phyloP scores from a whole-genome alignment of 2,329 filamentous ascomycete species.

The Ambrosiella xylebori region DNA sequence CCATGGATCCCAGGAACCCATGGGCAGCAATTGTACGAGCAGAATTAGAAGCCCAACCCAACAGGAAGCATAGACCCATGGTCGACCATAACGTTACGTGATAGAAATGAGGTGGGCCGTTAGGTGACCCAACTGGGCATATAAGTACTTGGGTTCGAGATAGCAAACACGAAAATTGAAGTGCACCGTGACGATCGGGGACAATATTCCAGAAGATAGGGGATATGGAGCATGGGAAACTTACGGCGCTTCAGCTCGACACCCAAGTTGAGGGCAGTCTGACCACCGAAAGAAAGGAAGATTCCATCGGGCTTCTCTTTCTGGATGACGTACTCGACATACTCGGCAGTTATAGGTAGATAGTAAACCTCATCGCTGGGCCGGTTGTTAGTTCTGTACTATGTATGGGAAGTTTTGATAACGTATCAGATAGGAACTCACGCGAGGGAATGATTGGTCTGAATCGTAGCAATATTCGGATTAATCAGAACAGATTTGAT shows the following conservation, averaged over 20 bases:
- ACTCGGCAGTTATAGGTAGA: constrained; percentile 91
- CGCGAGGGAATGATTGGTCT: constrained; percentile 87
- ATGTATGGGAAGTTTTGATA: neutral
- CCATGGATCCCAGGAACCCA: neutral
- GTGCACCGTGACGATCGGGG: neutral
- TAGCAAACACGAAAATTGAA: constrained; percentile 6
- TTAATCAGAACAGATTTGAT: constrained; percentile 88
- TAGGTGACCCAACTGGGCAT: neutral
- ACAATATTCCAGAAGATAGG: neutral
- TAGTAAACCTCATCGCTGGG: constrained; percentile 79
- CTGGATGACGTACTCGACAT: constrained; percentile 94
- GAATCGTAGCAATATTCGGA: constrained; percentile 95
- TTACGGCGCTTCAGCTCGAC: constrained; percentile 78
- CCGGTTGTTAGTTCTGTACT: neutral
- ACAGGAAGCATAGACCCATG: constrained; percentile 7
- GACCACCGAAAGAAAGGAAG: constrained; percentile 91
- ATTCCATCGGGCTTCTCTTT: constrained; percentile 91
- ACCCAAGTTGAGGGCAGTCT: constrained; percentile 91
- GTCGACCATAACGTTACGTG: constrained; percentile 4
- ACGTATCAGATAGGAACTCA: neutral
- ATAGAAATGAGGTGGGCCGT: constrained; percentile 6
- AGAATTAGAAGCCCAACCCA: constrained; percentile 4
- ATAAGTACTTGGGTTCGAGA: neutral
- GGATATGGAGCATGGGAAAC: neutral
- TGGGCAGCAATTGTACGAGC: neutral